These are phyloP conservation scores for Rhodotorula sp. DNA, from an alignment of 1,284 basidiomycete genomes.

Conservation along the genomic window DNA sequence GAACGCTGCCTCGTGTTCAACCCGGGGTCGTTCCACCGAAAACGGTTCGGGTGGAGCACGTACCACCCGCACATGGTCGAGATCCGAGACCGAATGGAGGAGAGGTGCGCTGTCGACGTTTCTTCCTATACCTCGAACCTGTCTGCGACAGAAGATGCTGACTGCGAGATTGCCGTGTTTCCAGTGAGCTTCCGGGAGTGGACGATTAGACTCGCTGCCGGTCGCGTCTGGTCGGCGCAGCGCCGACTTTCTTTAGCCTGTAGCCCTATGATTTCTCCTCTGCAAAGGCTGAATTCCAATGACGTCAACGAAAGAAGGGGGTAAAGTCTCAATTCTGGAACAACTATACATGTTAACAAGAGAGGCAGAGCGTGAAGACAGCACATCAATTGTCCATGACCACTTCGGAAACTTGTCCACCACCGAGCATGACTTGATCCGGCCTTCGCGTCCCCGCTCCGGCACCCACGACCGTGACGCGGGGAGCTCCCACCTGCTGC, in stretches of 20 bases:
- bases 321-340: too few relatives aligned
- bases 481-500: background rate
- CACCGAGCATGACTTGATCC: background rate
- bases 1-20: slow-evolving; percentile 99
- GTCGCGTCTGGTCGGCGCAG: too few relatives aligned
- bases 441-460: background rate
- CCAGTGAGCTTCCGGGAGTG: too few relatives aligned
- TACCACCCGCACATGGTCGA: slow-evolving; percentile 48
- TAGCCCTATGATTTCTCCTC: too few relatives aligned
- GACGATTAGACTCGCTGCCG: too few relatives aligned
- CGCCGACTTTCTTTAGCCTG: too few relatives aligned
- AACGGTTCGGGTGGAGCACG: slow-evolving; percentile 47
- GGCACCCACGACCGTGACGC: background rate
- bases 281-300: background rate
- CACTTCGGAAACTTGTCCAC: background rate
- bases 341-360: too few relatives aligned
- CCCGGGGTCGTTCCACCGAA: slow-evolving; percentile 62
- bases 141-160: background rate
- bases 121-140: background rate
- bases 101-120: slow-evolving; percentile 21
- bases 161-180: background rate
- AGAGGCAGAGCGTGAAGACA: too few relatives aligned
- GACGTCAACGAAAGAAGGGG: too few relatives aligned
- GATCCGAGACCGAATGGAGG: slow-evolving; percentile 46
- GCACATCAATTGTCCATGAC: too few relatives aligned